A percentile compares a stretch with the other conserved stretches of the same genome.
These are phyloP conservation scores for Sindora glabra DNA, from an alignment of 306 rosid genomes.

Conservation along the genomic window DNA sequence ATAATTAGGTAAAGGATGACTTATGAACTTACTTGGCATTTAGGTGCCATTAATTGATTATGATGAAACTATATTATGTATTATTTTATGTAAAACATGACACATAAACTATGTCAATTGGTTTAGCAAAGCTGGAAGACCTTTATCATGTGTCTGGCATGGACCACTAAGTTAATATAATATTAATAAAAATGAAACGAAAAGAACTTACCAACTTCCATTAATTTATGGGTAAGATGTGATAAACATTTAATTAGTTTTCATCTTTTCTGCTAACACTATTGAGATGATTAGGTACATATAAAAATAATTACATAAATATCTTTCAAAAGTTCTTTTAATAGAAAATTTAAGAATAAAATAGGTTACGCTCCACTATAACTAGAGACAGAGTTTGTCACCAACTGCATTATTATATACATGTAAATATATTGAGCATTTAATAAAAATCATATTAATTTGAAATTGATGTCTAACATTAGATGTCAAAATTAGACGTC, in stretches of 20 bases:
- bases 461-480: too few species aligned
- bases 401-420: too few species aligned
- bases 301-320: background rate
- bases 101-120: conserved; percentile 8
- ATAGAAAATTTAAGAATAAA: too few species aligned
- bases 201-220: conserved; percentile 19
- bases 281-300: background rate
- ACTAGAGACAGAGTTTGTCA: too few species aligned
- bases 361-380: too few species aligned
- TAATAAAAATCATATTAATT: too few species aligned
- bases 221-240: conserved; percentile 17
- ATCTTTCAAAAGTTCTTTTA: too few species aligned
- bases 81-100: background rate
- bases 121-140: background rate
- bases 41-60: conserved; percentile 6
- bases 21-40: conserved; percentile 5
- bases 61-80: conserved; percentile 10
- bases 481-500: too few species aligned
- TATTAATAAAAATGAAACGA: background rate
- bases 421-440: too few species aligned
- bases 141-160: conserved; percentile 10
- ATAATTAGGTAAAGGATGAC: conserved; percentile 18
- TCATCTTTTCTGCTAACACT: background rate
- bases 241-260: background rate
- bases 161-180: conserved; percentile 18